Evolutionary conservation across 306 rosid species (phyloP).

Genomic region (Vigna nakashimae): DNA sequence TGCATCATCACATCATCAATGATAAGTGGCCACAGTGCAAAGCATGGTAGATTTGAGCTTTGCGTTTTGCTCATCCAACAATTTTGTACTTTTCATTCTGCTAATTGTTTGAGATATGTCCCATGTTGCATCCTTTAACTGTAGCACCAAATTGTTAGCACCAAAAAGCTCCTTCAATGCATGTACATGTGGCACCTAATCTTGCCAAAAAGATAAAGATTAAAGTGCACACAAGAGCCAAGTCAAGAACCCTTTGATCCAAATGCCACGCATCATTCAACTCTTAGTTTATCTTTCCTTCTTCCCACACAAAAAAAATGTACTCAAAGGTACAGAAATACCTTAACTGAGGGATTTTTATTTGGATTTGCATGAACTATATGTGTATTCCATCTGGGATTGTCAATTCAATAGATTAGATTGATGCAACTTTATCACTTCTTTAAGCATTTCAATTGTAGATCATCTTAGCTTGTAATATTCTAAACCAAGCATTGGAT

Average conservation of each 20-base stretch:
- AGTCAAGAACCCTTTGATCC: conserved; percentile 42
- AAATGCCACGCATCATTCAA: conserved; percentile 10
- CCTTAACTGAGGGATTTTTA: conserved; percentile 26
- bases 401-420: background rate
- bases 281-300: conserved; percentile 1
- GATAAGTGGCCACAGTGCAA: conserved; percentile 69
- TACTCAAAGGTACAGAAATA: conserved; percentile 40
- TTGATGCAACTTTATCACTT: background rate
- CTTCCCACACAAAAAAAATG: background rate
- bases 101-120: conserved; percentile 49
- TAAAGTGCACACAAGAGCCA: conserved; percentile 37
- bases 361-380: background rate
- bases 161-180: conserved; percentile 33
- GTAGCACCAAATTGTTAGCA: conserved; percentile 36
- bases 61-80: conserved; percentile 50
- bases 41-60: conserved; percentile 43
- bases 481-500: conserved; percentile 27
- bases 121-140: conserved; percentile 51
- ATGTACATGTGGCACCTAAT: conserved; percentile 42
- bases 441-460: conserved; percentile 39
- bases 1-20: conserved; percentile 58
- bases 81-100: conserved; percentile 45
- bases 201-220: conserved; percentile 33
- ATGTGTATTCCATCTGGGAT: conserved; percentile 29
- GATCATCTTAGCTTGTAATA: conserved; percentile 26